Percentiles rank a stretch among this genome's conserved stretches.
Evolutionary conservation across 257 asterid genomes (phyloP).

Genomic region (Echium plantagineum): DNA sequence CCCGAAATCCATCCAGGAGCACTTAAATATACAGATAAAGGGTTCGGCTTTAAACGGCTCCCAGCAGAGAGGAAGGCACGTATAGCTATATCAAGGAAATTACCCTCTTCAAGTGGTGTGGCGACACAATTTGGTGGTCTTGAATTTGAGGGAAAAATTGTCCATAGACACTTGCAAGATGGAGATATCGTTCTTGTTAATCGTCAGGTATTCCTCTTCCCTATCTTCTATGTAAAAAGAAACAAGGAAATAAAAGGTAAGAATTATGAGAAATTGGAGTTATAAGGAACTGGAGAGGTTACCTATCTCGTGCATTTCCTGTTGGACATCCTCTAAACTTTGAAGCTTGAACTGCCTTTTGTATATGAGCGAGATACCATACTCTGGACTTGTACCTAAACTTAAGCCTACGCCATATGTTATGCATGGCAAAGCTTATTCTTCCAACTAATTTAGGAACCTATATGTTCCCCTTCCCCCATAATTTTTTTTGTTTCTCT

Average conservation of each 20-base stretch:
- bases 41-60: conserved; percentile 41
- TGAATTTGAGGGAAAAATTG: conserved; percentile 80
- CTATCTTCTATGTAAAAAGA: not conserved
- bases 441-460: not conserved
- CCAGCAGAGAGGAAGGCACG: conserved; percentile 39
- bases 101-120: conserved; percentile 80
- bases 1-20: conserved; percentile 95
- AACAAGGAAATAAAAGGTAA: not conserved
- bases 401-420: no score
- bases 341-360: not conserved
- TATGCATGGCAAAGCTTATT: not conserved
- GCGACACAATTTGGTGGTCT: conserved; percentile 42
- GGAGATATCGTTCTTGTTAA: conserved; percentile 97
- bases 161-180: conserved; percentile 85
- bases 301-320: not conserved
- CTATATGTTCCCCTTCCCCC: not conserved
- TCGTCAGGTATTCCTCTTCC: conserved; percentile 56
- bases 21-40: conserved; percentile 50
- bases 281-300: no score
- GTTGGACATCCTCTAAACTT: not conserved
- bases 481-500: not conserved
- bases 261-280: not conserved
- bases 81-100: conserved; percentile 54
- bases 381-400: not conserved
- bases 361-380: not conserved